These are phyloP conservation scores for Thraustotheca clavata DNA, from an alignment of 352 stramenopile genomes.

Conservation along the genomic window DNA sequence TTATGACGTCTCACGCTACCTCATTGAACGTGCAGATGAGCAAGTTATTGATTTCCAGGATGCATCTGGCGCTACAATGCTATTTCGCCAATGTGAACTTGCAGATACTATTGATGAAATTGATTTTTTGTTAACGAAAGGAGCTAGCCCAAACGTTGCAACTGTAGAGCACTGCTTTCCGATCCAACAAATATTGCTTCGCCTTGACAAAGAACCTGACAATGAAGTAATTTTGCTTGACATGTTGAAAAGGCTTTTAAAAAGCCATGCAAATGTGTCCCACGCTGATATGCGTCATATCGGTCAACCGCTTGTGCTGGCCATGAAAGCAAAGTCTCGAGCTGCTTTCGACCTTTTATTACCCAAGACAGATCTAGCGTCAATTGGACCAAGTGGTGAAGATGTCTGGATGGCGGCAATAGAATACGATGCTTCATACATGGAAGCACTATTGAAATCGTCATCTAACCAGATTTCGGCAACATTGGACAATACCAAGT, in stretches of 20 bases:
- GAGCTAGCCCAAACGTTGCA: slow-evolving; percentile 55
- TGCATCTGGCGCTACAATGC: slow-evolving; percentile 62
- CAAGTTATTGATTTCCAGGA: slow-evolving; percentile 66
- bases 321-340: slow-evolving; percentile 37
- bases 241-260: slow-evolving; percentile 41
- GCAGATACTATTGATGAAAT: slow-evolving; percentile 50
- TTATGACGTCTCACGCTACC: slow-evolving; percentile 43
- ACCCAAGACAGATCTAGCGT: slow-evolving; percentile 31
- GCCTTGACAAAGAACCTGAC: slow-evolving; percentile 10
- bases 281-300: slow-evolving; percentile 24
- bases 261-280: slow-evolving; percentile 36
- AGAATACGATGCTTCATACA: slow-evolving; percentile 32
- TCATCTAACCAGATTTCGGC: slow-evolving; percentile 24
- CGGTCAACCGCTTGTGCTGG: slow-evolving; percentile 48
- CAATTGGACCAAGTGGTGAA: slow-evolving; percentile 31
- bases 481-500: slow-evolving; percentile 17
- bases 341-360: slow-evolving; percentile 47
- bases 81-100: slow-evolving; percentile 73
- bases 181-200: slow-evolving; percentile 45
- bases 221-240: slow-evolving; percentile 25
- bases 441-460: slow-evolving; percentile 39
- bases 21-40: slow-evolving; percentile 51
- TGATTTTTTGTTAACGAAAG: slow-evolving; percentile 59
- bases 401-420: slow-evolving; percentile 56
- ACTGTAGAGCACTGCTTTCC: slow-evolving; percentile 55